Conservation (phyloP, 345 rosid genomes). For the Hypericum androsaemum region DNA sequence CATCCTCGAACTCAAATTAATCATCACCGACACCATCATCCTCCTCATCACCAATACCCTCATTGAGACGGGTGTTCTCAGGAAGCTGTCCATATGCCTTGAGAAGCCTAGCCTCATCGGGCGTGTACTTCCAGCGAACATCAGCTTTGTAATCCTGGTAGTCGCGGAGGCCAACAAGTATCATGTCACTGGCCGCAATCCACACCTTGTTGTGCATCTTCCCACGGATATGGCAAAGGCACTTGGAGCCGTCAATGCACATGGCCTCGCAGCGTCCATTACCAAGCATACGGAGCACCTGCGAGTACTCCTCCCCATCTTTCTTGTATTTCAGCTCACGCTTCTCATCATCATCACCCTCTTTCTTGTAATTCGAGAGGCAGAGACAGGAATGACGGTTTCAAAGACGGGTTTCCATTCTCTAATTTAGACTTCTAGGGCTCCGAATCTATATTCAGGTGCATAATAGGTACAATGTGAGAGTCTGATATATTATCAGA, state of each 20-base stretch:
- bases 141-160: constrained; percentile 16
- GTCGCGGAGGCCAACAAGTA: constrained; percentile 11
- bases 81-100: constrained; percentile 12
- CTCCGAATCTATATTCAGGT: no score
- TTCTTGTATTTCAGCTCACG: constrained; percentile 13
- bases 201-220: no score
- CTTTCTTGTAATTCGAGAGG: no score
- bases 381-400: no score
- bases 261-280: no score
- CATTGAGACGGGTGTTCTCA: constrained; percentile 9
- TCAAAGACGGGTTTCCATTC: no score
- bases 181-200: constrained; percentile 9
- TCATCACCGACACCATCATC: constrained; percentile 6
- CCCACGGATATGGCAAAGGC: no score
- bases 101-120: constrained; percentile 13
- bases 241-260: no score
- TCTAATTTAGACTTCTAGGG: no score
- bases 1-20: constrained; percentile 16
- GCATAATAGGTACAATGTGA: no score
- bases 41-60: constrained; percentile 8
- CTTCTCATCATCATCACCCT: constrained; percentile 12
- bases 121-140: constrained; percentile 9
- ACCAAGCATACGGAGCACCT: constrained; percentile 13
- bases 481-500: no score
- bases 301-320: constrained; percentile 12